A percentile compares a stretch with the other conserved stretches of the same genome.
Conservation (phyloP, 108 stramenopile species). For the Conticribra weissflogii region DNA sequence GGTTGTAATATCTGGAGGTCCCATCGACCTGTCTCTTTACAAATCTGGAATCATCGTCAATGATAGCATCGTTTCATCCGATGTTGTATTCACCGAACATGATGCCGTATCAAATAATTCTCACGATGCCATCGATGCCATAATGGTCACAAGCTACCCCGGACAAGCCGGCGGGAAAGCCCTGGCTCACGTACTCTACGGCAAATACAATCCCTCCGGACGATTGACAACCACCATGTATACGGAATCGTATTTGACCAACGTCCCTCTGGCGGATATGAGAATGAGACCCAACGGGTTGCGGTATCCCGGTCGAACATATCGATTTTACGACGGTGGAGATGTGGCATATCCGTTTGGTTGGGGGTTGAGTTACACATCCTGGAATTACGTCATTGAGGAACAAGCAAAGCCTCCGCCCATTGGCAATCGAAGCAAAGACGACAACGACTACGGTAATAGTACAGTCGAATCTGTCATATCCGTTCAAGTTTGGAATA, state of each 20-base stretch:
- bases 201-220: constrained; percentile 58
- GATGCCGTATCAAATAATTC: too few species aligned
- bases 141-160: constrained; percentile 36
- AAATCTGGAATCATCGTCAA: constrained; percentile 36
- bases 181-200: constrained; percentile 49
- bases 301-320: constrained; percentile 51
- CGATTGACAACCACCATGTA: constrained; percentile 55
- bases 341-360: constrained; percentile 55
- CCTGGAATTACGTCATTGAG: constrained; percentile 7
- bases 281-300: constrained; percentile 21
- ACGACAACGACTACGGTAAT: too few species aligned
- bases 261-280: constrained; percentile 53
- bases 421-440: too few species aligned
- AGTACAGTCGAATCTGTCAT: background rate
- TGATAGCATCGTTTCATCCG: too few species aligned
- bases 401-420: background rate
- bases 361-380: constrained; percentile 56
- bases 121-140: constrained; percentile 57
- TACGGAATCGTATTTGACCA: constrained; percentile 38
- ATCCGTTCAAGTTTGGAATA: constrained; percentile 31
- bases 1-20: constrained; percentile 25
- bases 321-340: constrained; percentile 51
- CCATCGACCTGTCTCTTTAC: constrained; percentile 22
- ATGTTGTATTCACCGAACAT: too few species aligned
- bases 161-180: constrained; percentile 37